Percentiles rank a stretch among this genome's conserved stretches.
These are phyloP conservation scores for Aspergillus hancockii DNA, from an alignment of 495 filamentous ascomycete genomes.

Conservation along the genomic window DNA sequence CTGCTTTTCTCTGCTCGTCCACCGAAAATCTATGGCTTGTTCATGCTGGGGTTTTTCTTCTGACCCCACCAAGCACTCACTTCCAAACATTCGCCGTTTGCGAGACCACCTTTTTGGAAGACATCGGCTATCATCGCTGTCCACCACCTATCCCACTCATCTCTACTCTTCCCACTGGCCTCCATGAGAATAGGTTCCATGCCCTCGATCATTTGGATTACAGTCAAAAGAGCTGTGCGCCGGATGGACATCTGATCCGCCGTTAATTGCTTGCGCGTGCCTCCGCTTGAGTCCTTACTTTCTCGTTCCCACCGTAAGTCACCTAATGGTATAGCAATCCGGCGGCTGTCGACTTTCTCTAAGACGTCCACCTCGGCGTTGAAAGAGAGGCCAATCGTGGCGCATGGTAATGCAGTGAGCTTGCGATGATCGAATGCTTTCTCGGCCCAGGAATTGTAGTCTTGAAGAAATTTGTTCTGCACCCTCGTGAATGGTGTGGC, in stretches of 20 bases:
- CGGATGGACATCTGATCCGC: slow-evolving; percentile 73
- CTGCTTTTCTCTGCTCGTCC: slow-evolving; percentile 19
- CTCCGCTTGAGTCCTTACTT: slow-evolving; percentile 40
- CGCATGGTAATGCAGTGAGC: slow-evolving; percentile 75
- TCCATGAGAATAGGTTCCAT: slow-evolving; percentile 83
- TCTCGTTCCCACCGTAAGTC: slow-evolving; percentile 89
- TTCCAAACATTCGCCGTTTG: slow-evolving; percentile 87
- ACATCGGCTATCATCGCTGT: slow-evolving; percentile 83
- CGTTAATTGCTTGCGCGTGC: slow-evolving; percentile 54
- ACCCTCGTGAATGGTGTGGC: slow-evolving; percentile 75
- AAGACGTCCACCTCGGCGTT: slow-evolving; percentile 76
- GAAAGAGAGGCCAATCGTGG: slow-evolving; percentile 72
- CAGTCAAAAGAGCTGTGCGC: slow-evolving; percentile 74
- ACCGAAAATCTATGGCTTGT: slow-evolving; percentile 20
- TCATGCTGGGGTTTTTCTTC: slow-evolving; percentile 47
- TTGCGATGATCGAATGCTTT: slow-evolving; percentile 73
- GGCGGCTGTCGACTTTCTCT: slow-evolving; percentile 67
- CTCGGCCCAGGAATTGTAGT: slow-evolving; percentile 81
- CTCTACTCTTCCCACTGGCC: slow-evolving; percentile 78
- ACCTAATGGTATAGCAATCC: slow-evolving; percentile 82
- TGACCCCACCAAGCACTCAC: slow-evolving; percentile 92
- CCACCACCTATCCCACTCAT: slow-evolving; percentile 93
- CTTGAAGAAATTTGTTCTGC: slow-evolving; percentile 78
- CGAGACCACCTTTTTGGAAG: slow-evolving; percentile 73
- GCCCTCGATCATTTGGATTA: slow-evolving; percentile 85